Evolutionary conservation across 2,329 filamentous ascomycete species (phyloP).

Genomic region (Pseudocercospora cruenta): DNA sequence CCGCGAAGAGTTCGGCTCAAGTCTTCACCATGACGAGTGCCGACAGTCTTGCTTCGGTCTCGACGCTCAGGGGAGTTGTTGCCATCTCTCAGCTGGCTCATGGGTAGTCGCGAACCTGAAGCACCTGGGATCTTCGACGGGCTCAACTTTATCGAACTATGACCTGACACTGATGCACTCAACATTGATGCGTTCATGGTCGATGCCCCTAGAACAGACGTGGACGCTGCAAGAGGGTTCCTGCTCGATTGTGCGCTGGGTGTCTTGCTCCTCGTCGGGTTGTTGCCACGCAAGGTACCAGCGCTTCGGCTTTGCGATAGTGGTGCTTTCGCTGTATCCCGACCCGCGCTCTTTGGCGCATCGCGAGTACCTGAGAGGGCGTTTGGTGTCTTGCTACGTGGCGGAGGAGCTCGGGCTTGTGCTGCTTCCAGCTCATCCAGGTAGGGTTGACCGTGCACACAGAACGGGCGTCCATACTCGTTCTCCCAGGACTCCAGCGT

Average conservation of each 20-base stretch:
- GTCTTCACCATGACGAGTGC: slow-evolving; percentile 41
- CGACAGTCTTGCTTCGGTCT: slow-evolving; percentile 37
- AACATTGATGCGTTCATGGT: slow-evolving; percentile 27
- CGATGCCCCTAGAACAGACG: slow-evolving; percentile 41
- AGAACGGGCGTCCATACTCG: slow-evolving; percentile 89
- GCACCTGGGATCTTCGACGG: slow-evolving; percentile 67
- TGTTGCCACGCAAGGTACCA: slow-evolving; percentile 47
- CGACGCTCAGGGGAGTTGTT: slow-evolving; percentile 80
- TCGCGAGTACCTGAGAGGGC: slow-evolving; percentile 34
- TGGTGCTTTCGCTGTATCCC: slow-evolving; percentile 21
- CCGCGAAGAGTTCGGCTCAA: slow-evolving; percentile 45
- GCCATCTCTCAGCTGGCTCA: slow-evolving; percentile 70
- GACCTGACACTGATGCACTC: slow-evolving; percentile 23
- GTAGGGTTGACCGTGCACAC: slow-evolving; percentile 90
- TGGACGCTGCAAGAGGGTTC: slow-evolving; percentile 35
- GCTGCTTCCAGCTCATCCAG: slow-evolving; percentile 77
- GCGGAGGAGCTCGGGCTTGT: slow-evolving; percentile 61
- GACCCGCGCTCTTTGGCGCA: slow-evolving; percentile 35
- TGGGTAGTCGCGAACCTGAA: slow-evolving; percentile 60
- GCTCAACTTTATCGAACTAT: slow-evolving; percentile 45
- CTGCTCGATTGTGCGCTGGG: slow-evolving; percentile 43
- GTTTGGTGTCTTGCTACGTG: slow-evolving; percentile 67
- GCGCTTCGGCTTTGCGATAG: slow-evolving; percentile 36
- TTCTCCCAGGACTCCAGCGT: slow-evolving; percentile 87
- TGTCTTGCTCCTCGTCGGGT: slow-evolving; percentile 49